Evolutionary conservation across 805 yeast species (phyloP).

Genomic region (Lipomyces japonicus): DNA sequence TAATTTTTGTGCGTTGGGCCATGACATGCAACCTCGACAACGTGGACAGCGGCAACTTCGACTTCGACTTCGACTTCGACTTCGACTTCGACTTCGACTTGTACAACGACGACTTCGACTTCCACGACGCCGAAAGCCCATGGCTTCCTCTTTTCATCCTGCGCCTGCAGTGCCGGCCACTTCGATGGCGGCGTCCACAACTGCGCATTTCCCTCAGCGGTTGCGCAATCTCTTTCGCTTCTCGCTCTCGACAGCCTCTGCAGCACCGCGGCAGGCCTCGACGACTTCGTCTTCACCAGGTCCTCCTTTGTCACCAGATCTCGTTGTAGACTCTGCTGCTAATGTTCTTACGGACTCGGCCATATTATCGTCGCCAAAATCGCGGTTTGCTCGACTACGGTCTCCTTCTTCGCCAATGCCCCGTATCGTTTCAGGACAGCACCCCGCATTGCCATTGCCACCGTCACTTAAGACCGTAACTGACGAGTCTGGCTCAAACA

Average conservation of each 20-base stretch:
- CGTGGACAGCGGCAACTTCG: conserved; percentile 5
- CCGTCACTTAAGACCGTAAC: too few species aligned
- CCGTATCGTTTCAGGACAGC: conserved; percentile 16
- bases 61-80: conserved; percentile 12
- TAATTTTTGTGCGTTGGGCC: neutral
- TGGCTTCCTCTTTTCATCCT: conserved; percentile 10
- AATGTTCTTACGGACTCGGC: neutral
- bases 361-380: conserved; percentile 2
- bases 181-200: conserved; percentile 5
- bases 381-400: conserved; percentile 30
- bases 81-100: neutral
- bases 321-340: neutral
- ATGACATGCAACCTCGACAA: neutral
- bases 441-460: too few species aligned
- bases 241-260: conserved; percentile 13
- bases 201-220: conserved; percentile 34
- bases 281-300: neutral
- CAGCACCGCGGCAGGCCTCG: conserved; percentile 9
- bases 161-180: conserved; percentile 11
- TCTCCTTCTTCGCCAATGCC: conserved; percentile 28
- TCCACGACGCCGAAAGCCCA: neutral
- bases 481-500: too few species aligned
- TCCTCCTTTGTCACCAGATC: neutral
- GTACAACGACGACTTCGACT: neutral
- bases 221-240: conserved; percentile 36